Evolutionary conservation across 2,329 filamentous ascomycete species (phyloP), one percentile per base, ranked within the genome.

Genomic region (Paecilomyces niveus): DNA sequence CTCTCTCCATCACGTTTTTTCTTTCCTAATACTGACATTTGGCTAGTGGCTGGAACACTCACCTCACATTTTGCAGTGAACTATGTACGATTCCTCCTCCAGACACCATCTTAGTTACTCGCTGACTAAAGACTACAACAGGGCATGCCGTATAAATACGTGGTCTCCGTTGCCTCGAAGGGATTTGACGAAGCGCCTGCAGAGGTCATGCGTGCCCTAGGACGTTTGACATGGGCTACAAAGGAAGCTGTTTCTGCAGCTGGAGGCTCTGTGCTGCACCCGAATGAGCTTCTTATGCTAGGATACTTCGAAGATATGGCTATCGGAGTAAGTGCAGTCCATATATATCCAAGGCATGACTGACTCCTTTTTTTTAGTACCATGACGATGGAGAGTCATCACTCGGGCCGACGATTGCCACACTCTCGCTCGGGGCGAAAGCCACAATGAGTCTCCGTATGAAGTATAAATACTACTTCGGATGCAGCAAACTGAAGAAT

Each of bases 91-190:
- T 31, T 11, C 1, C n/a, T 13, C 18, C 45, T 3, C 3, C 26
- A n/a, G 31, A 13, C 10, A 52, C 32, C 2, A 15, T n/a, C 13
- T n/a, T 21, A 9, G 11, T 10, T 11, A 11, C 21, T 29, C 35
- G 32, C 54, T 66, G 18, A 64, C 54, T 22, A 54, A 11, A 13
- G 21, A 35, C 13, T 39, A 39, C 10, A 15, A 51, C 70, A 81
- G 72, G 83, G 83, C 2, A 81, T 83, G 77, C 82, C 81, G 0
- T 85, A 85, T 67, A 85, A 85, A 59, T 85, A 82, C 65, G 74
- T 85, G 32, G 82, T 82, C 5, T 73, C 75, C 1, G 79, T 80
- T 5, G 70, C 74, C 18, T 79, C 76, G 3, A 72, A 70, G 29
- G 66, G 70, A 0, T 81, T 82, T 56, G 64, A 65, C 9, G 71